Percentiles rank a stretch among this genome's conserved stretches.
Evolutionary conservation across 2,329 filamentous ascomycete species (phyloP).

Genomic region (Claviceps maximensis): DNA sequence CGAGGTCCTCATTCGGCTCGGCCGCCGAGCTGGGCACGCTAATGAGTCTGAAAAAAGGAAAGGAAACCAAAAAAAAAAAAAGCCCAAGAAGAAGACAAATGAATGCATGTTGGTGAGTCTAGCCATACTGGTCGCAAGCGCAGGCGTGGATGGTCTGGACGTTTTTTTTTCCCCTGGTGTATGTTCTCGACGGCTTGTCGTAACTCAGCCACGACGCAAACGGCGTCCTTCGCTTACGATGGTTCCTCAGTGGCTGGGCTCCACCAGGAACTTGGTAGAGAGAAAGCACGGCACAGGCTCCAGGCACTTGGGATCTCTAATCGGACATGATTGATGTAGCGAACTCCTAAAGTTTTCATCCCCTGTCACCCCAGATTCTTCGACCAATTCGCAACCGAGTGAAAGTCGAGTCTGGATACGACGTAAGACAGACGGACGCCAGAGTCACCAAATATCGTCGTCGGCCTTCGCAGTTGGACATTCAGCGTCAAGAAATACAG

Average conservation of each 20-base stretch:
- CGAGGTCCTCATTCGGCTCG: conserved; percentile 6
- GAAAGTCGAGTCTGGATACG: background rate
- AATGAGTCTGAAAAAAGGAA: background rate
- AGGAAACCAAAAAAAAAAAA: background rate
- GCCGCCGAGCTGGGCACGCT: conserved; percentile 2
- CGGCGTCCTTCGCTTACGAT: conserved; percentile 6
- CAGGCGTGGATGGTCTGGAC: background rate
- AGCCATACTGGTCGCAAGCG: background rate
- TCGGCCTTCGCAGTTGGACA: background rate
- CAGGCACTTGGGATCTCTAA: too few relatives aligned
- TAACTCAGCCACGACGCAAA: background rate
- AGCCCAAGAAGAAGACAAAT: background rate
- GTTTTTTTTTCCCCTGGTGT: too few relatives aligned
- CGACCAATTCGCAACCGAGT: background rate
- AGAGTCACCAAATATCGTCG: background rate
- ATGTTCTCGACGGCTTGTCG: background rate
- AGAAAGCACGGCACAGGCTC: background rate
- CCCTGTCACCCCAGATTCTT: background rate
- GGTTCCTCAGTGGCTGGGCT: conserved; percentile 5
- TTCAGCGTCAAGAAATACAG: background rate
- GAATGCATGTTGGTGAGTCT: background rate
- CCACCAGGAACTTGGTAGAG: background rate
- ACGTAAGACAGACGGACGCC: background rate
- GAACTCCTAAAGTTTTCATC: too few relatives aligned
- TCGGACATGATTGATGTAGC: background rate